Evolutionary conservation across 495 filamentous ascomycete species (phyloP).

Genomic region (Podospora pseudopauciseta): DNA sequence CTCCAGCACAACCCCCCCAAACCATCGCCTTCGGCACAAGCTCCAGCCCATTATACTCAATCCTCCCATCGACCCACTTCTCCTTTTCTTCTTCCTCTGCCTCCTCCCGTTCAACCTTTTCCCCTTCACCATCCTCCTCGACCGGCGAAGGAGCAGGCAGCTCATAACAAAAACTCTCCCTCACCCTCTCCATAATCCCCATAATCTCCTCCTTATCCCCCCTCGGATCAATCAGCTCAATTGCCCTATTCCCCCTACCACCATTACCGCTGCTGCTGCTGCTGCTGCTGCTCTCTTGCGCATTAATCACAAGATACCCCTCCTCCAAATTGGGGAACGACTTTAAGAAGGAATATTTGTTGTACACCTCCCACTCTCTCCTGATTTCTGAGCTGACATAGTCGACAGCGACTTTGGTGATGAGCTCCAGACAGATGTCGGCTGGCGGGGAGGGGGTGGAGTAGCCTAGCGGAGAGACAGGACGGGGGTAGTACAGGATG

Average conservation of each 20-base stretch:
- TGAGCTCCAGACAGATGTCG: conserved; percentile 24
- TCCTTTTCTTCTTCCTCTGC: conserved; percentile 4
- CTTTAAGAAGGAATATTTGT: conserved; percentile 46
- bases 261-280: not conserved
- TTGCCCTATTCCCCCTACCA: conserved; percentile 16
- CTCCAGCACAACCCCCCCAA: not conserved
- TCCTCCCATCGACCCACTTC: conserved; percentile 2
- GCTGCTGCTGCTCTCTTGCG: not conserved
- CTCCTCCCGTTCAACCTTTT: conserved; percentile 8
- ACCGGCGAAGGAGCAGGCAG: conserved; percentile 12
- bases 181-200: conserved; percentile 39
- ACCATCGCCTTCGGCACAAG: conserved; percentile 20
- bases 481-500: conserved; percentile 41
- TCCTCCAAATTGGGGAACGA: conserved; percentile 41
- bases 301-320: conserved; percentile 37
- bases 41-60: conserved; percentile 15
- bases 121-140: not conserved
- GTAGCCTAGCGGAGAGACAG: not conserved
- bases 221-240: conserved; percentile 38
- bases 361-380: conserved; percentile 52
- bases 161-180: conserved; percentile 41
- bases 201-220: conserved; percentile 30
- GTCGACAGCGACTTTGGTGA: conserved; percentile 45
- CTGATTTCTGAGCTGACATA: conserved; percentile 45
- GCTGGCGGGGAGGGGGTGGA: conserved; percentile 16